These are phyloP conservation scores for Rhodosorus marinus DNA, from an alignment of 23 red algal genomes.

Conservation along the genomic window DNA sequence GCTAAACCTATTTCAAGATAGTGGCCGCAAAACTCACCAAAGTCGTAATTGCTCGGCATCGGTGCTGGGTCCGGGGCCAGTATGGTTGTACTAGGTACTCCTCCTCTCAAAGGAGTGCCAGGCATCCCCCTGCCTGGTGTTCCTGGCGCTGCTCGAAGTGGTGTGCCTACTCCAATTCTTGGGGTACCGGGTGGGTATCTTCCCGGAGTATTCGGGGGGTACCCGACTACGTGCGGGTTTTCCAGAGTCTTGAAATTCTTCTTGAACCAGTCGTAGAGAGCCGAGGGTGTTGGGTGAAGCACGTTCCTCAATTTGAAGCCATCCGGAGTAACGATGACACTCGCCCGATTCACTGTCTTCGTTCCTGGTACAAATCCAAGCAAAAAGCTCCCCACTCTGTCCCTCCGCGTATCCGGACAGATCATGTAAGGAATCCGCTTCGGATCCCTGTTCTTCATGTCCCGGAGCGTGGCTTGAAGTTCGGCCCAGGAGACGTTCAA, in stretches of 20 bases:
- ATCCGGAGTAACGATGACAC: conserved; percentile 46
- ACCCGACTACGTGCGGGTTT: too few relatives aligned
- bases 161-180: too few relatives aligned
- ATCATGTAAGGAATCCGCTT: background rate
- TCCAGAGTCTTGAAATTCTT: conserved; percentile 25
- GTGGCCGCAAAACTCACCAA: too few relatives aligned
- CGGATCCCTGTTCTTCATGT: conserved; percentile 16
- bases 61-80: too few relatives aligned
- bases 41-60: too few relatives aligned
- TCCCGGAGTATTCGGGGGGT: too few relatives aligned
- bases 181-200: too few relatives aligned
- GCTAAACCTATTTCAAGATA: too few relatives aligned
- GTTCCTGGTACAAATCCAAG: conserved; percentile 25
- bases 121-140: too few relatives aligned
- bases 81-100: too few relatives aligned
- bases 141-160: too few relatives aligned
- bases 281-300: conserved; percentile 35
- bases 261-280: conserved; percentile 77
- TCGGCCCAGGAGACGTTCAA: conserved; percentile 5
- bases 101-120: too few relatives aligned
- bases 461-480: conserved; percentile 9
- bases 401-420: conserved; percentile 36
- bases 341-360: conserved; percentile 19
- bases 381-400: conserved; percentile 15
- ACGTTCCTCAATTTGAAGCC: conserved; percentile 49